These are phyloP conservation scores for Sclerotiophoma versabilis DNA, from an alignment of 2,329 filamentous ascomycete genomes.

Conservation along the genomic window DNA sequence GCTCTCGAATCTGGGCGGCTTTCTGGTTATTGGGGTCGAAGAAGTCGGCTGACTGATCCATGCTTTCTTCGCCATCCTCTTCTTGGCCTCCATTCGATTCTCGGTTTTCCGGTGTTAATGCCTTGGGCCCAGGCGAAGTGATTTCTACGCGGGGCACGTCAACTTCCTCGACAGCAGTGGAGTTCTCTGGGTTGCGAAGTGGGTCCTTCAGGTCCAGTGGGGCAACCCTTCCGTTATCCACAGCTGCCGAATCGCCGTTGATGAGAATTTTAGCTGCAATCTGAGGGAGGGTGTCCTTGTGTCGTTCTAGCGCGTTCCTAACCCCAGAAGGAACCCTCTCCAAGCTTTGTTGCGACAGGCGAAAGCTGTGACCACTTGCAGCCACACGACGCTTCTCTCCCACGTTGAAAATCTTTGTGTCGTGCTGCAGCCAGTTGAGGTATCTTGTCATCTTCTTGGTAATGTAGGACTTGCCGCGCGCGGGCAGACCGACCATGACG, in stretches of 20 bases:
- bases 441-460: slow-evolving; percentile 98
- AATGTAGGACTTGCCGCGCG: slow-evolving; percentile 96
- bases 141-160: slow-evolving; percentile 39
- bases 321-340: slow-evolving; percentile 37
- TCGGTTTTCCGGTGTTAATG: slow-evolving; percentile 24
- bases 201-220: slow-evolving; percentile 42
- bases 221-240: slow-evolving; percentile 43
- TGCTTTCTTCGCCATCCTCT: slow-evolving; percentile 57
- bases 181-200: slow-evolving; percentile 30
- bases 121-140: slow-evolving; percentile 43
- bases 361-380: slow-evolving; percentile 64
- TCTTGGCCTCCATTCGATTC: slow-evolving; percentile 27
- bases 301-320: slow-evolving; percentile 33
- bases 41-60: slow-evolving; percentile 91
- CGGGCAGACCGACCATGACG: slow-evolving; percentile 96
- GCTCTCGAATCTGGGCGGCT: slow-evolving; percentile 84
- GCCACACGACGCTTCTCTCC: slow-evolving; percentile 87
- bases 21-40: slow-evolving; percentile 89
- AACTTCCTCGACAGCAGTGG: slow-evolving; percentile 37
- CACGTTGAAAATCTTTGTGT: slow-evolving; percentile 96
- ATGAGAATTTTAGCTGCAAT: slow-evolving; percentile 65
- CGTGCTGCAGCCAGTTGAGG: slow-evolving; percentile 95
- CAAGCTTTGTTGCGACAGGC: slow-evolving; percentile 42
- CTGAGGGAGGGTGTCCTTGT: slow-evolving; percentile 40
- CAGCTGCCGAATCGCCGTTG: slow-evolving; percentile 60